A percentile compares a stretch with the other conserved stretches of the same genome.
Evolutionary conservation across 2,329 filamentous ascomycete species (phyloP).

Genomic region (Septoria linicola): DNA sequence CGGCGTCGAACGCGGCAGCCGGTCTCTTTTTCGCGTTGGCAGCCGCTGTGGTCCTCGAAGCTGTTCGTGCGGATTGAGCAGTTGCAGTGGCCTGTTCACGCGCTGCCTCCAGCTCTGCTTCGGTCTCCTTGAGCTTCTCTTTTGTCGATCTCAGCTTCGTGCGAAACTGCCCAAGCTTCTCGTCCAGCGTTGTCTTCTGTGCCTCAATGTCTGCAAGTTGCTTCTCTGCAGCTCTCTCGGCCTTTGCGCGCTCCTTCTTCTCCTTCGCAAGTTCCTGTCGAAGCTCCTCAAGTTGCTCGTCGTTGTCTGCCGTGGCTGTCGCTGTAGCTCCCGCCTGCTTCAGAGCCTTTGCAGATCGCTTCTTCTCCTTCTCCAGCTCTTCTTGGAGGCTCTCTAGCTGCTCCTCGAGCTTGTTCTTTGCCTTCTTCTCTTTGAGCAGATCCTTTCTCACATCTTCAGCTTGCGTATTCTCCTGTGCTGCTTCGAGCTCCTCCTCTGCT

Average conservation of each 20-base stretch:
- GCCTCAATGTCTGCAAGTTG: conserved; percentile 61
- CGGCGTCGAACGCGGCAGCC: conserved; percentile 46
- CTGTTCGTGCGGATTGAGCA: conserved; percentile 41
- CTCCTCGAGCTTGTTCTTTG: conserved; percentile 38
- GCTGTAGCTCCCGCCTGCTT: conserved; percentile 44
- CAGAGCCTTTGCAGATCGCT: conserved; percentile 39
- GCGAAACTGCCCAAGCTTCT: conserved; percentile 67
- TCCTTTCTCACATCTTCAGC: conserved; percentile 37
- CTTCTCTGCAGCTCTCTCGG: conserved; percentile 55
- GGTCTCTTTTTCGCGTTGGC: conserved; percentile 44
- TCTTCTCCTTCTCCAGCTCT: conserved; percentile 38
- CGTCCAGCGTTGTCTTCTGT: conserved; percentile 65
- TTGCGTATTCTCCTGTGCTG: conserved; percentile 39
- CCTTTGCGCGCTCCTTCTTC: conserved; percentile 52
- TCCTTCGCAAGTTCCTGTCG: conserved; percentile 53
- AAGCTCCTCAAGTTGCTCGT: conserved; percentile 48
- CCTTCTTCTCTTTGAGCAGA: conserved; percentile 37
- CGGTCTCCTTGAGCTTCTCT: conserved; percentile 68
- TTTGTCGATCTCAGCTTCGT: conserved; percentile 69
- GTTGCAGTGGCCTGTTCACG: conserved; percentile 38
- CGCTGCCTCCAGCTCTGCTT: conserved; percentile 49
- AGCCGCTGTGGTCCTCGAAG: conserved; percentile 35
- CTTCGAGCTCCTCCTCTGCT: conserved; percentile 39
- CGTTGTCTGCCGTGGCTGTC: conserved; percentile 43
- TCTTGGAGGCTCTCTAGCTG: conserved; percentile 36